Base-by-base conservation (phyloP, 495 filamentous ascomycete genomes). In the Immersiella caudata region DNA sequence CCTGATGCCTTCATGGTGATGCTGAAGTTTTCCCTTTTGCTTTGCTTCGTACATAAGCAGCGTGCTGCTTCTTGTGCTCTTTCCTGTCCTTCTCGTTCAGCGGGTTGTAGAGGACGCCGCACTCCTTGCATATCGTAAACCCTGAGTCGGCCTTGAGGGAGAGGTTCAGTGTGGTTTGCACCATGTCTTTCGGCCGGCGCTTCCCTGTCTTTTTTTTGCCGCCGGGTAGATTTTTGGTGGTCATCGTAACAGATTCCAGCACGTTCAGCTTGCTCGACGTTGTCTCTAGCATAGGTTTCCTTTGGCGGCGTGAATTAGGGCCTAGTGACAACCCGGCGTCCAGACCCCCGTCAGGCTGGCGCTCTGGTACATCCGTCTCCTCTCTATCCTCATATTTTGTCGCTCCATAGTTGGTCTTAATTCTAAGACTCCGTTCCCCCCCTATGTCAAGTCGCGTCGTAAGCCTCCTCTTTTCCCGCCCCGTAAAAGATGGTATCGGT, bases 21-120 rank as follows among this genome's bases (percentile, higher is more conserved):
- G 52, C 24, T 36, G 7, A 22, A 9, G 6, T n/a, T 24, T 18
- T 50, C 6, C 12, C 26, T 46, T 62, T 69, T 12, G 22, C 24
- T 26, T 65, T 67, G 16, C 29, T 67, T 61, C 73, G 64, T 18
- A 68, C 56, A 35, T 64, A 50, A 22, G 74, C 75, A 16, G 74
- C 70, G 66, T 84, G 82, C 21, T 73, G 74, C 55, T 70, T 75
- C 36, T 74, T 77, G 67, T 84, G 82, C 46, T 73, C 78, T 59
- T 77, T 79, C 27, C 78, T 74, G 62, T 84, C 82, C 52, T 81
- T 75, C 40, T 79, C 74, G 61, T 83, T 79, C 49, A 82, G 70
- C 1, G 79, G 80, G 49, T 84, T 84, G 66, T 82, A 84, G 20
- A 84, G 61, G 54, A 82, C 78, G 9, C 78, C 73, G 67, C 82